Conservation (phyloP, 768 basidiomycete genomes). For the Chalciporus sphaerocephalus region DNA sequence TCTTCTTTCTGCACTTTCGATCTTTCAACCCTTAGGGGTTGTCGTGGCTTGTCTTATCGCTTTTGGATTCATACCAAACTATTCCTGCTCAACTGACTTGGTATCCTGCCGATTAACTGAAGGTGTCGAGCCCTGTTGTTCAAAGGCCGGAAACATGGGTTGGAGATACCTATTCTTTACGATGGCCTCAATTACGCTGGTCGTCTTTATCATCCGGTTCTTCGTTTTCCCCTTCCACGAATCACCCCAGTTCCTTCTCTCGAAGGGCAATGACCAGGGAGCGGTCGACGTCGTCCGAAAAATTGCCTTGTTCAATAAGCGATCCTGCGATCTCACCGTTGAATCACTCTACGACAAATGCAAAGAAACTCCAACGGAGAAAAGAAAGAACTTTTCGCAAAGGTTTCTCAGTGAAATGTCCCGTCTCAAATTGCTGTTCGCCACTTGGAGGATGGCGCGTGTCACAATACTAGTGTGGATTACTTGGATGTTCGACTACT, state of each 20-base stretch:
- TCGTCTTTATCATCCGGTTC: conserved; percentile 11
- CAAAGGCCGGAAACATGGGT: conserved; percentile 15
- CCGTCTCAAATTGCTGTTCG: conserved; percentile 13
- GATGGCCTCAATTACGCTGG: conserved; percentile 7
- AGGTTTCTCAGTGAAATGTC: conserved; percentile 4
- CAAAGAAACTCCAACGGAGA: background rate
- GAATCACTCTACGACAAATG: conserved; percentile 11
- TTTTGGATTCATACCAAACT: conserved; percentile 11
- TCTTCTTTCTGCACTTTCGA: conserved; percentile 11
- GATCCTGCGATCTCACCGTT: conserved; percentile 8
- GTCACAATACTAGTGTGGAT: conserved; percentile 10
- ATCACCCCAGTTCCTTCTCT: conserved; percentile 12
- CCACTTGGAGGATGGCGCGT: conserved; percentile 11
- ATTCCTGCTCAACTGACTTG: conserved; percentile 10
- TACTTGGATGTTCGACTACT: conserved; percentile 13
- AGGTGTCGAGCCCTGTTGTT: conserved; percentile 14
- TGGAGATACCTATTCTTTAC: conserved; percentile 18
- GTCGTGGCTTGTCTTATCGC: conserved; percentile 1
- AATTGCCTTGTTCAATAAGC: conserved; percentile 12
- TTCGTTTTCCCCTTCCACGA: conserved; percentile 17
- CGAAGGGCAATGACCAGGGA: conserved; percentile 9
- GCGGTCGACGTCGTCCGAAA: conserved; percentile 17
- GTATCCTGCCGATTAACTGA: conserved; percentile 12
- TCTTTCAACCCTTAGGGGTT: conserved; percentile 5
- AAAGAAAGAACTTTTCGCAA: background rate